Evolutionary conservation across 768 basidiomycete species (phyloP), one percentile per base, ranked within the genome.

Genomic region (Termitomyces sp.): DNA sequence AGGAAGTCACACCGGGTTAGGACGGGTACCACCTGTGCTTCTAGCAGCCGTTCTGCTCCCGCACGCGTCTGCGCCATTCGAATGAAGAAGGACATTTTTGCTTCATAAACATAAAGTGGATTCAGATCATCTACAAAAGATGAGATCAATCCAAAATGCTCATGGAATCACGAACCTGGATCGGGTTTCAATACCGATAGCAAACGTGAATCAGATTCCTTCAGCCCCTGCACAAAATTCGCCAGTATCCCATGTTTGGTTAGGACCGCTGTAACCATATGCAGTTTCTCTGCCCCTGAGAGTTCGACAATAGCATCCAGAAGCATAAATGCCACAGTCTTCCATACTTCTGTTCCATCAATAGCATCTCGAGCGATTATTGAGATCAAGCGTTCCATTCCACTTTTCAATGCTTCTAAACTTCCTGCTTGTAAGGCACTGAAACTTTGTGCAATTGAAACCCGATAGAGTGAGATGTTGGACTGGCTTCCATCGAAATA

Each of bases 271-370:
- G 91, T 70, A 22, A 91, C 75, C 12, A 76, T 65, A 54, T 88
- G 80, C 49, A 87, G 86, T 71, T 84, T 88, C 62, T 93, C 88
- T 49, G 75, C 70, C 28, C 81, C 81, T 39, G 85, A 90, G 0
- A 95, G 74, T 45, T 88, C 82, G 18, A 89, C 80, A 8, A 95
- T 77, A 0, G 90, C 86, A 64, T 95, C 92, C 44, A 98, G 77
- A 3, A 94, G 76, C 78, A 94, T 89, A 68, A 94, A 98, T 9
- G 95, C 92, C 16, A 98, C 85, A 3, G 94, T 95, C 73, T 92
- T 92, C 96, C 96, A 98, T 2, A 98, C 92, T 70, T 98, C 94
- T 18, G 91, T 86, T 7, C 94, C 95, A 62, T 97, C 94, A 54
- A 92, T 90, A 1, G 94, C 94, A 66, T 98, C 96, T n/a, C 92